Evolutionary conservation across 2,329 filamentous ascomycete species (phyloP).

Genomic region (Bipolaris victoriae): DNA sequence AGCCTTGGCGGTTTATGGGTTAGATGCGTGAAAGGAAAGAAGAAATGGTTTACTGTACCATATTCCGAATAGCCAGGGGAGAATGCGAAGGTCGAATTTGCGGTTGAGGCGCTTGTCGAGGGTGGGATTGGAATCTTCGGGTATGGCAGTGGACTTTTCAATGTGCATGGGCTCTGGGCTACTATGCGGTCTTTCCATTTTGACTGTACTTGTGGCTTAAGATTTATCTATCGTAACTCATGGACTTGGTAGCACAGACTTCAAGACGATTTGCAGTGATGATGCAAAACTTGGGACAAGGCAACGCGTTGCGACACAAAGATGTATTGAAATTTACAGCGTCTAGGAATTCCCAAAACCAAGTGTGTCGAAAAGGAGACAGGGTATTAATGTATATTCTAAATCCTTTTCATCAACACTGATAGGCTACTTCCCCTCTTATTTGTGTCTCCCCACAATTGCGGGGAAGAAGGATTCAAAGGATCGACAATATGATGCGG

Average conservation of each 20-base stretch:
- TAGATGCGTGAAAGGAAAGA: neutral
- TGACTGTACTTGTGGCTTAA: neutral
- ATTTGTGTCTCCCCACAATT: neutral
- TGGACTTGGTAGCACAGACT: neutral
- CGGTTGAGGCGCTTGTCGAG: slow-evolving; percentile 48
- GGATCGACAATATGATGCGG: neutral
- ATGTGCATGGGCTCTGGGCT: slow-evolving; percentile 1
- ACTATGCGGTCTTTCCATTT: slow-evolving; percentile 4
- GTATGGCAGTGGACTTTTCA: slow-evolving; percentile 3
- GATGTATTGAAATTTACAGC: neutral
- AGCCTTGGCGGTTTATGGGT: slow-evolving; percentile 26
- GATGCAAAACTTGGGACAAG: neutral
- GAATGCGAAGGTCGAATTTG: slow-evolving; percentile 52
- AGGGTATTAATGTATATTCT: slow-evolving; percentile 1
- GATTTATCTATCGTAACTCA: neutral
- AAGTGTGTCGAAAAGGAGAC: neutral
- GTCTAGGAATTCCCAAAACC: neutral
- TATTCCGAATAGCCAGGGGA: slow-evolving; percentile 55
- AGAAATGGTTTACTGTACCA: slow-evolving; percentile 33
- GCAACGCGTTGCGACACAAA: neutral
- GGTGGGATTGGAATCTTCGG: slow-evolving; percentile 4
- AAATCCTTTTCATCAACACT: neutral
- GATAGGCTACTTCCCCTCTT: slow-evolving; percentile 3
- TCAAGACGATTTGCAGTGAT: neutral
- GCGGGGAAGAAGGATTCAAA: slow-evolving; percentile 5